A percentile compares a stretch with the other conserved stretches of the same genome.
phyloP scores from a whole-genome alignment of 345 rosid genomes.

The Hibiscus mutabilis region DNA sequence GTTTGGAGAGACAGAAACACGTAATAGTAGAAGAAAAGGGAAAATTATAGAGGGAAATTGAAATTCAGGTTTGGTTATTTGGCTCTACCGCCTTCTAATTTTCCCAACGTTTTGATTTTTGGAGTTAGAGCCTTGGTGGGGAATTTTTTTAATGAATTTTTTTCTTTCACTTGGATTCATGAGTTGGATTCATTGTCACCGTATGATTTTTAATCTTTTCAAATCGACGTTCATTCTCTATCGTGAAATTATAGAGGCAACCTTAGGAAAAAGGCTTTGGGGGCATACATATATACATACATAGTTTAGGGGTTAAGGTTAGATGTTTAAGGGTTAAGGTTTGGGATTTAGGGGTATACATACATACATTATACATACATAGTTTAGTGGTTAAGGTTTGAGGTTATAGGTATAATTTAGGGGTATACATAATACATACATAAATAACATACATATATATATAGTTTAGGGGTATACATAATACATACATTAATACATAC shows the following conservation, averaged over 20 bases:
- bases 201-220: neutral
- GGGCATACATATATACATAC: neutral
- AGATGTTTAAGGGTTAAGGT: too few species aligned
- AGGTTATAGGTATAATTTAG: too few species aligned
- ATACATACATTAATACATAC: too few species aligned
- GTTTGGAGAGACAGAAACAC: neutral
- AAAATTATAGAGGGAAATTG: neutral
- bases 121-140: neutral
- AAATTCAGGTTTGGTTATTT: neutral
- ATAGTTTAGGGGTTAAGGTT: too few species aligned
- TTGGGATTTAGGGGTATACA: too few species aligned
- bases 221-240: neutral
- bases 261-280: neutral
- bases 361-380: too few species aligned
- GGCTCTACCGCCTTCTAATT: slow-evolving; percentile 1
- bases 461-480: too few species aligned
- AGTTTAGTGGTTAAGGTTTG: too few species aligned
- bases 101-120: neutral
- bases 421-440: too few species aligned
- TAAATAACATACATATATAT: too few species aligned
- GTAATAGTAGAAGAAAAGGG: neutral
- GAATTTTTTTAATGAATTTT: neutral
- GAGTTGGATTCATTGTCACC: neutral
- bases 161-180: slow-evolving; percentile 7
- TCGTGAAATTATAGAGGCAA: neutral